phyloP scores from a whole-genome alignment of 2,329 filamentous ascomycete genomes.

The Talaromyces funiculosus region DNA sequence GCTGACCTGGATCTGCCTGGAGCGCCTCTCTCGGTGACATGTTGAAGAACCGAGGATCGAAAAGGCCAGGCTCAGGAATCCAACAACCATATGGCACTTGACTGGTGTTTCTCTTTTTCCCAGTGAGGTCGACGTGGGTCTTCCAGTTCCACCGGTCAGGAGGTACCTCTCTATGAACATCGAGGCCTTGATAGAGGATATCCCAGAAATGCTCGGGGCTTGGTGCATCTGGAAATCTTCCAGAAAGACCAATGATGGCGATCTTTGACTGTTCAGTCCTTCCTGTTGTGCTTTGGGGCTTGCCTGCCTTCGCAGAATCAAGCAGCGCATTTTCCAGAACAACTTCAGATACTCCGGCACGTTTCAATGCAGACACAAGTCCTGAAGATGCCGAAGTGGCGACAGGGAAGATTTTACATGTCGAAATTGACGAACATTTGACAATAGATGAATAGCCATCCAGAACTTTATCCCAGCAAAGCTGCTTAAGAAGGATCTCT shows the following conservation, averaged over 20 bases:
- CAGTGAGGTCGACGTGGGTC: slow-evolving; percentile 30
- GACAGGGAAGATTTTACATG: slow-evolving; percentile 26
- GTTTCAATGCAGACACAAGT: slow-evolving; percentile 28
- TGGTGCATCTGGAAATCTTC: slow-evolving; percentile 63
- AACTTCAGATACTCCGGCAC: slow-evolving; percentile 22
- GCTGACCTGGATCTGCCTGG: slow-evolving; percentile 73
- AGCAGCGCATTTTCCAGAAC: slow-evolving; percentile 24
- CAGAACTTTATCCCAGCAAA: slow-evolving; percentile 40
- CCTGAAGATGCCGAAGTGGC: slow-evolving; percentile 30
- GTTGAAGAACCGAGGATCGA: slow-evolving; percentile 37
- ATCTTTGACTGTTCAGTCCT: slow-evolving; percentile 40
- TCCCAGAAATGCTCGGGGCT: slow-evolving; percentile 33
- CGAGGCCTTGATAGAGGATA: slow-evolving; percentile 27
- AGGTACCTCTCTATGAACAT: slow-evolving; percentile 29
- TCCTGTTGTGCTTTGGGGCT: slow-evolving; percentile 23
- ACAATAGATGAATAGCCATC: slow-evolving; percentile 26
- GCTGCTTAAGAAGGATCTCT: slow-evolving; percentile 34
- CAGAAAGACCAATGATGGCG: slow-evolving; percentile 75
- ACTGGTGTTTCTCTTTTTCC: slow-evolving; percentile 28
- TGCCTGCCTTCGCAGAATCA: slow-evolving; percentile 21
- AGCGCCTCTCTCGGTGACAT: slow-evolving; percentile 66
- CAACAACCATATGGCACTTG: slow-evolving; percentile 31
- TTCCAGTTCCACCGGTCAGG: slow-evolving; percentile 30
- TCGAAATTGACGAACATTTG: slow-evolving; percentile 13
- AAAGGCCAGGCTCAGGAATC: slow-evolving; percentile 31